phyloP scores from a whole-genome alignment of 75 land plant genomes.

The Ceratopteris richardii region DNA sequence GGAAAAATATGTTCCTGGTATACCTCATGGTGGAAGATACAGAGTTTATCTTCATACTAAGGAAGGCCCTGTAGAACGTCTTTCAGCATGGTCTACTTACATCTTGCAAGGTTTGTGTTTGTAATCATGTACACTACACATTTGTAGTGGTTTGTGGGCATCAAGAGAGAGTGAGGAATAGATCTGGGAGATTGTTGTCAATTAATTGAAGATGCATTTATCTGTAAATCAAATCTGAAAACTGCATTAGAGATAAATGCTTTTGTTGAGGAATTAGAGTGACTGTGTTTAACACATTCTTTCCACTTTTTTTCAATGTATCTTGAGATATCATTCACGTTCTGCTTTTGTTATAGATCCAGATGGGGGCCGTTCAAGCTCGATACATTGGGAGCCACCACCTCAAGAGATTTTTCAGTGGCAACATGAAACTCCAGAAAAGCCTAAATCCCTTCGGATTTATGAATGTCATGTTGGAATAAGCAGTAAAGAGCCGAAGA shows the following conservation, averaged over 20 bases:
- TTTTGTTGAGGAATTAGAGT: too few relatives aligned
- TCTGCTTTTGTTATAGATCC: slow-evolving; percentile 28
- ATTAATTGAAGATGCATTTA: too few relatives aligned
- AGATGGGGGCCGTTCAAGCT: slow-evolving; percentile 56
- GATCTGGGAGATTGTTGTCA: too few relatives aligned
- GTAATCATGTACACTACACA: too few relatives aligned
- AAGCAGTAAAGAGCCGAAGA: slow-evolving; percentile 58
- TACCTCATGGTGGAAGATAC: slow-evolving; percentile 75
- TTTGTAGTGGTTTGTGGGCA: background rate
- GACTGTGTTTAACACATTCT: too few relatives aligned
- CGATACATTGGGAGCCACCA: slow-evolving; percentile 95
- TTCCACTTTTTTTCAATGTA: too few relatives aligned
- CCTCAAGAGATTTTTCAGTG: slow-evolving; percentile 50
- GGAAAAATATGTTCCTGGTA: slow-evolving; percentile 70
- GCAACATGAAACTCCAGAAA: slow-evolving; percentile 51
- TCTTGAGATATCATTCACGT: too few relatives aligned
- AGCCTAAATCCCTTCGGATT: slow-evolving; percentile 65
- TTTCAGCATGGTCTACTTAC: slow-evolving; percentile 98
- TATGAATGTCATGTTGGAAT: slow-evolving; percentile 99
- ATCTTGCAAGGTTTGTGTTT: slow-evolving; percentile 69
- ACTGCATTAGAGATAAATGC: too few relatives aligned
- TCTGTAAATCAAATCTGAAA: too few relatives aligned
- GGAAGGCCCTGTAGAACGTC: slow-evolving; percentile 76
- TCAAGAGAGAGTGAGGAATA: background rate
- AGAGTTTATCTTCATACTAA: slow-evolving; percentile 86